Evolutionary conservation across 2,329 filamentous ascomycete species (phyloP).

Genomic region (Aspergillus fijiensis): DNA sequence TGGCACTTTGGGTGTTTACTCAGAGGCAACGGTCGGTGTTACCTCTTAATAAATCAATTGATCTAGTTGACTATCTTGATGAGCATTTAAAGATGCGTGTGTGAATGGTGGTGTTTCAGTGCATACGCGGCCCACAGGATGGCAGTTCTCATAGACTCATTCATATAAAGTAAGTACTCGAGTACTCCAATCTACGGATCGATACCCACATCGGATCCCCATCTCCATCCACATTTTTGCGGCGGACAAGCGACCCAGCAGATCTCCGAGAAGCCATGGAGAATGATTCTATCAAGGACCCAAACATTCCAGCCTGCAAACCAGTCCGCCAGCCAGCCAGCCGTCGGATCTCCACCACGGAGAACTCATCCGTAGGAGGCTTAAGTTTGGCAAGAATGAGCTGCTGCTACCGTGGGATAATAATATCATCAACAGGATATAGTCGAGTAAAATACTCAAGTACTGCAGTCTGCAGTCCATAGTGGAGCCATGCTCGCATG

Average conservation of each 20-base stretch:
- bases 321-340: too few species aligned
- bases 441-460: too few species aligned
- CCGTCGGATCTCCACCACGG: not conserved
- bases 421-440: too few species aligned
- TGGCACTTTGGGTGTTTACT: too few species aligned
- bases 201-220: not conserved
- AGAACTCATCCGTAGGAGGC: not conserved
- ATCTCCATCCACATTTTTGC: not conserved
- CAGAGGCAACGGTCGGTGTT: too few species aligned
- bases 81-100: too few species aligned
- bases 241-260: not conserved
- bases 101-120: not conserved
- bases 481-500: too few species aligned
- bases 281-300: not conserved
- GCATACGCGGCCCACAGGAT: not conserved
- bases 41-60: too few species aligned
- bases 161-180: too few species aligned
- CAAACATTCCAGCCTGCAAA: not conserved
- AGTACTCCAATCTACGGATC: not conserved
- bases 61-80: too few species aligned
- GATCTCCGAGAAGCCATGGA: not conserved
- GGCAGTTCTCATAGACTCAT: not conserved
- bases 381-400: not conserved
- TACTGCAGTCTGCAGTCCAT: too few species aligned
- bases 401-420: not conserved